phyloP scores from a whole-genome alignment of 2,329 filamentous ascomycete genomes.

The Tolypocladium ovalisporum region DNA sequence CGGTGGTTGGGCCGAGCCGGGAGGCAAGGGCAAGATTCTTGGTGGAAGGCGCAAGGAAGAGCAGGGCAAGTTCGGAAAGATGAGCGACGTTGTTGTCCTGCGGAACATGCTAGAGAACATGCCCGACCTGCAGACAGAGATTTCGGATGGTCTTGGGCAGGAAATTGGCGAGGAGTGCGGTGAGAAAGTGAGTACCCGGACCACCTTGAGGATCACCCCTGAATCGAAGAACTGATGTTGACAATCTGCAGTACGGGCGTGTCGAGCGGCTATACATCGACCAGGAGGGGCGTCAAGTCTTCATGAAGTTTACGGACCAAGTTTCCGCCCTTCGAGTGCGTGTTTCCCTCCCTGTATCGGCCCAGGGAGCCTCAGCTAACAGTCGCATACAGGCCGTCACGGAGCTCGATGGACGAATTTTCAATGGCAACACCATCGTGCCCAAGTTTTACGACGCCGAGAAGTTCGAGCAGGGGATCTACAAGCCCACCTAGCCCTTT shows the following conservation, averaged over 20 bases:
- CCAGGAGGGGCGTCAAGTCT: constrained; percentile 56
- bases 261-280: constrained; percentile 74
- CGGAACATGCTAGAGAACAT: constrained; percentile 80
- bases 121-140: constrained; percentile 63
- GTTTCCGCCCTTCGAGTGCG: constrained; percentile 74
- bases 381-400: constrained; percentile 61
- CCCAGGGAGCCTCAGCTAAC: not conserved
- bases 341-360: constrained; percentile 9
- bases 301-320: constrained; percentile 84
- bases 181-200: constrained; percentile 45
- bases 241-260: constrained; percentile 55
- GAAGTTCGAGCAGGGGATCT: constrained; percentile 64
- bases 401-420: constrained; percentile 75
- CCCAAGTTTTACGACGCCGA: constrained; percentile 75
- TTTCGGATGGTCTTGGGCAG: constrained; percentile 67
- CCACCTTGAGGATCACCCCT: no score
- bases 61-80: constrained; percentile 50
- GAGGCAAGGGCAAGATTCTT: constrained; percentile 66
- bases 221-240: not conserved
- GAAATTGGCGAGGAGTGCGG: constrained; percentile 93
- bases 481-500: constrained; percentile 12
- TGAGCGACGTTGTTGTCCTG: constrained; percentile 75
- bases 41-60: constrained; percentile 53
- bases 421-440: constrained; percentile 77
- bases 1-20: constrained; percentile 62